Base-by-base conservation (phyloP, 2,329 filamentous ascomycete species). In the Furcasterigmium sp. region DNA sequence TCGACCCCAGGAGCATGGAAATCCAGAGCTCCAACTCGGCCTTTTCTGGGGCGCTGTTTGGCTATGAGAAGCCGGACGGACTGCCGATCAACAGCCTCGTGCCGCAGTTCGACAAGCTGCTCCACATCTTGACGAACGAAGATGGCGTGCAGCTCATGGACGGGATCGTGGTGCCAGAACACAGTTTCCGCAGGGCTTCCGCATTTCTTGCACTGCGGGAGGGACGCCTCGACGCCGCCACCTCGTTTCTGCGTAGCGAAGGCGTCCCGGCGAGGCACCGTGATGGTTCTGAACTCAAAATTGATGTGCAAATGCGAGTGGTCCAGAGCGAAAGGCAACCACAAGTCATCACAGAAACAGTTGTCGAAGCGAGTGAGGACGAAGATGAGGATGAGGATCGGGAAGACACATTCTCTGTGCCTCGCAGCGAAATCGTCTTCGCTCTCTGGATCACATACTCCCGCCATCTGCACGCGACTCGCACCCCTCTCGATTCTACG, bases 361-460 rank as follows among this genome's bases (percentile, higher is more conserved):
- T 84, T n/a, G 71, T 79, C 42, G 82, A 89, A 59, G 65, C 68
- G 30, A 77, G 70, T 42, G 75, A 76, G 38, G 75, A 77, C 29
- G 74, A 78, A 37, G 68, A 66, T 43, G 43, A 37, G 58, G 67
- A 47, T 59, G 63, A 61, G 52, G 67, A 61, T 37, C 57, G 57
- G 11, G 64, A 64, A 26, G 61, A 63, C n/a, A 57, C 69, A 8
- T 73, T 77, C n/a, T 63, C 75, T 10, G 63, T 71, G 25, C 58
- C 68, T 4, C 71, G 76, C 48, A 79, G 83, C 14, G 90, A 96
- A 60, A 78, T 95, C 49, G 90, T 97, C 0, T 97, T 91, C 67
- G 93, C 93, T 10, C 69, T 98, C 23, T 98, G 93, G 93, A 85
- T 98, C 52, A 97, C 91, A 2, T 98, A 97, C 61, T 97, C 91